These are phyloP conservation scores for Kregervanrija pseudodelftensis DNA, from an alignment of 805 yeast species.

Conservation along the genomic window DNA sequence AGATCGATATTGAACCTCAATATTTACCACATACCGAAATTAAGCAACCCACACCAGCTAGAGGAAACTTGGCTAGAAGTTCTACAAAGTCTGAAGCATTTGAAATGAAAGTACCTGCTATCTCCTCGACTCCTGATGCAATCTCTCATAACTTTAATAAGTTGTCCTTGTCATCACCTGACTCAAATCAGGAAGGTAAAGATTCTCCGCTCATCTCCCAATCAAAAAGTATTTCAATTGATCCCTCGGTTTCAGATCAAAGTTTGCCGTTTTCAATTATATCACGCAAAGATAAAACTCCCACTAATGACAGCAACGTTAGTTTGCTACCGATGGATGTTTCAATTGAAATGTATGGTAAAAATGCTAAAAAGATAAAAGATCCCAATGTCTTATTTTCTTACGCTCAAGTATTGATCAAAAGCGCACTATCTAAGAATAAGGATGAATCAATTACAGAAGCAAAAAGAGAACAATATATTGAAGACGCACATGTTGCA, in stretches of 20 bases:
- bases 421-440: conserved; percentile 18
- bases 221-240: too few species aligned
- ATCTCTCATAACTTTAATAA: too few species aligned
- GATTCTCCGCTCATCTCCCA: too few species aligned
- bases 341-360: conserved; percentile 80
- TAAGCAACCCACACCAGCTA: too few species aligned
- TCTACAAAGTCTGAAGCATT: neutral
- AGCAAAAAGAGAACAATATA: conserved; percentile 43
- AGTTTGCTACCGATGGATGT: conserved; percentile 37
- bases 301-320: neutral
- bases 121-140: too few species aligned
- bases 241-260: too few species aligned
- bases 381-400: conserved; percentile 86
- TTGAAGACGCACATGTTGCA: conserved; percentile 71
- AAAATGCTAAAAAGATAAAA: conserved; percentile 75
- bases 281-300: neutral
- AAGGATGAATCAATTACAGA: conserved; percentile 9
- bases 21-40: too few species aligned
- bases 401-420: conserved; percentile 74
- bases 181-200: too few species aligned
- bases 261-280: too few species aligned
- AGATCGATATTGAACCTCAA: too few species aligned
- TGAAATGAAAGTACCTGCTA: neutral
- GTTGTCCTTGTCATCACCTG: too few species aligned
- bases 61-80: too few species aligned